Evolutionary conservation across 177 flowering plant genomes (phyloP).

Genomic region (Vitis hybrid): DNA sequence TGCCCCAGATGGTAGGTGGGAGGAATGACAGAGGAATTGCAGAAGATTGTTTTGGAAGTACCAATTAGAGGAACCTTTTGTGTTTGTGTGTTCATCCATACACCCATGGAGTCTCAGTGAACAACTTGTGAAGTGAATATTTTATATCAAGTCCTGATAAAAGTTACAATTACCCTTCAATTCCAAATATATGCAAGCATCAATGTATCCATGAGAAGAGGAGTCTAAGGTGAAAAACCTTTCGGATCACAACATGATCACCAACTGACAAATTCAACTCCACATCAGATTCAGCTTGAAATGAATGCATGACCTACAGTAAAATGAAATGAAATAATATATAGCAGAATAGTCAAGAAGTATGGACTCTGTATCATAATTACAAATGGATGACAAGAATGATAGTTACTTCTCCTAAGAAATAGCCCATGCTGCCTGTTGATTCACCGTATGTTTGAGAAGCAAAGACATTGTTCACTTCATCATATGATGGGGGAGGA

Average conservation of each 20-base stretch:
- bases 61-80: too few relatives aligned
- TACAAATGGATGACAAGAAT: neutral
- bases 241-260: slow-evolving; percentile 85
- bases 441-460: slow-evolving; percentile 51
- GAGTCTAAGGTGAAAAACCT: slow-evolving; percentile 38
- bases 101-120: neutral
- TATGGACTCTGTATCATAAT: neutral
- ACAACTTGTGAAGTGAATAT: neutral
- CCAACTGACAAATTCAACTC: slow-evolving; percentile 83
- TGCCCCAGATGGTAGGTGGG: too few relatives aligned
- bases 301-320: slow-evolving; percentile 64
- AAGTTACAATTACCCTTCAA: neutral
- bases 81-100: too few relatives aligned
- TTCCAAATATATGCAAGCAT: neutral
- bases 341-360: neutral
- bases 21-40: too few relatives aligned
- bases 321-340: neutral
- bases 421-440: slow-evolving; percentile 63
- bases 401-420: slow-evolving; percentile 68
- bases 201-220: neutral
- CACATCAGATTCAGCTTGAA: slow-evolving; percentile 71
- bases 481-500: slow-evolving; percentile 83
- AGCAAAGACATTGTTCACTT: slow-evolving; percentile 60
- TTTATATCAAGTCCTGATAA: neutral
- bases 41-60: too few relatives aligned